Percentiles rank a stretch among this genome's conserved stretches.
phyloP scores from a whole-genome alignment of 1,139 yeast species.

The Candida labiduridarum region DNA sequence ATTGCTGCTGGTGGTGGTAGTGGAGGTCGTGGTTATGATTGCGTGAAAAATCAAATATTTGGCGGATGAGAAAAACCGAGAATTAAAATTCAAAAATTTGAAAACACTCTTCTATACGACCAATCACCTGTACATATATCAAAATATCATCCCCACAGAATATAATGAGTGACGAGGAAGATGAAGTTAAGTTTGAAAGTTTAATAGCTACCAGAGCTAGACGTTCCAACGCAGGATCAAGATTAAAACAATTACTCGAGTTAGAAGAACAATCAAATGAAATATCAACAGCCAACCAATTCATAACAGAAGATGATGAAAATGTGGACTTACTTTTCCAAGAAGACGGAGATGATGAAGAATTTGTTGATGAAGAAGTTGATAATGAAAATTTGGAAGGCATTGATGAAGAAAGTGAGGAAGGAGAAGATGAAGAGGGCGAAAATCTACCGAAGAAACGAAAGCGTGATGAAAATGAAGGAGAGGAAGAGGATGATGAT shows the following conservation, averaged over 20 bases:
- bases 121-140: background rate
- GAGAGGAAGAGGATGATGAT: conserved; percentile 9
- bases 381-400: conserved; percentile 32
- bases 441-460: conserved; percentile 14
- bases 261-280: conserved; percentile 57
- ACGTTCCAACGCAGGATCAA: conserved; percentile 89
- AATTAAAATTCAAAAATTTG: background rate
- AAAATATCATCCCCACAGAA: background rate
- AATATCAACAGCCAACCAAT: conserved; percentile 27
- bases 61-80: background rate
- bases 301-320: conserved; percentile 64
- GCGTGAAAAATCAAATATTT: background rate
- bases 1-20: background rate
- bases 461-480: conserved; percentile 17
- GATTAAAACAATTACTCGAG: conserved; percentile 71
- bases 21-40: background rate
- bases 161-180: conserved; percentile 31
- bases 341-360: conserved; percentile 78
- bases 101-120: background rate
- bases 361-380: conserved; percentile 53
- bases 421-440: conserved; percentile 20
- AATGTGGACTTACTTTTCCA: conserved; percentile 74
- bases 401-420: conserved; percentile 24
- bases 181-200: conserved; percentile 26
- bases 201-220: conserved; percentile 73